A percentile compares a stretch with the other conserved stretches of the same genome.
These are phyloP conservation scores for Cicer pinnatifidum DNA, from an alignment of 306 rosid species.

Conservation along the genomic window DNA sequence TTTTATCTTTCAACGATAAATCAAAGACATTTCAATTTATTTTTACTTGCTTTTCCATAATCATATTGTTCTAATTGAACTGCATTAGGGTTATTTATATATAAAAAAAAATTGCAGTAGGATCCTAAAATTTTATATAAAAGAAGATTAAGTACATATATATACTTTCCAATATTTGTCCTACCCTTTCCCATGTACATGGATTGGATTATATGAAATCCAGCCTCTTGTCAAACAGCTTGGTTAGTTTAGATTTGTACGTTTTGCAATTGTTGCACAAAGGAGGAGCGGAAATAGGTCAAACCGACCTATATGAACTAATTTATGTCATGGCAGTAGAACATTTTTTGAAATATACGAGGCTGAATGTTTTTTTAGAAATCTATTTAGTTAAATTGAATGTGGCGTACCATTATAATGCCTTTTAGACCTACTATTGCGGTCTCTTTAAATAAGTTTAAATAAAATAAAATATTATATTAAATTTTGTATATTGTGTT, in stretches of 20 bases:
- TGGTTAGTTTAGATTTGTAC: constrained; percentile 10
- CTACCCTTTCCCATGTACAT: not conserved
- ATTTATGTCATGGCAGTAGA: too few species aligned
- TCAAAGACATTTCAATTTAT: constrained; percentile 42
- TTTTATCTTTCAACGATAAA: constrained; percentile 37
- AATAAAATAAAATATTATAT: too few species aligned
- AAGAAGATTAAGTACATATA: not conserved
- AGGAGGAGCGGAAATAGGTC: too few species aligned
- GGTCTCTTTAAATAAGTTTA: too few species aligned
- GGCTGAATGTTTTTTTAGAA: too few species aligned
- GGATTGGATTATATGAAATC: not conserved
- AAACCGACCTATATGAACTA: too few species aligned
- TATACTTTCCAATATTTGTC: not conserved
- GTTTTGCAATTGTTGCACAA: not conserved
- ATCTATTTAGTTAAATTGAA: too few species aligned
- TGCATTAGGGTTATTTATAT: not conserved
- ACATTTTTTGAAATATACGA: too few species aligned
- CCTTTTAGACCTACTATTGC: too few species aligned
- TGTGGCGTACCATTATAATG: too few species aligned
- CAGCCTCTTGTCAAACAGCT: not conserved
- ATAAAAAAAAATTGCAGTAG: not conserved
- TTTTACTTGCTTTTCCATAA: not conserved
- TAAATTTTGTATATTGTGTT: too few species aligned
- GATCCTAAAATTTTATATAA: not conserved
- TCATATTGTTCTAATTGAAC: not conserved